Evolutionary conservation across 441 rosid species (phyloP), one percentile per base, ranked within the genome.

Genomic region (Syzygium syzygioides): DNA sequence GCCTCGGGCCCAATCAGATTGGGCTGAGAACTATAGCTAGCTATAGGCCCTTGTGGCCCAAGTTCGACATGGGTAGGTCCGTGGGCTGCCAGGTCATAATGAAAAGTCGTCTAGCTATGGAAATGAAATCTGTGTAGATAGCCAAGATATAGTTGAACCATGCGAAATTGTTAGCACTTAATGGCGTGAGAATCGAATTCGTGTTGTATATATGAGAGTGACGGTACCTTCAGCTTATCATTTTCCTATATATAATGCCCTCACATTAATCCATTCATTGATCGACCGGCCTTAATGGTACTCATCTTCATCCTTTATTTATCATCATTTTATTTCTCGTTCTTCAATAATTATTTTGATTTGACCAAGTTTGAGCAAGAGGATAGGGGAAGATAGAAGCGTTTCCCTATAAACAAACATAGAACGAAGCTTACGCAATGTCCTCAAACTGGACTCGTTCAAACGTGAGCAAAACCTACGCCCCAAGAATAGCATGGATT

Each of bases 271-370:
- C 50, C 25, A 19, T 71, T 20, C 15, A 3, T 71, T 37, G 50
- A 37, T 20, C 0, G 4, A 30, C 50, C 3, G 0, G 0, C 50
- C 50, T 71, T 25, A 37, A 11, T 0, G 7, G 0, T 71, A 20
- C 17, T 71, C 3, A 0, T 37, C 80, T 20, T 71, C 48, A 11
- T 71, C 80, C 80, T n/a, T 71, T 18, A 60, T 28, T 60, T 37
- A 37, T 37, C 83, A 37, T 71, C 52, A 71, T 71, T 71, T 37
- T 37, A 37, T 71, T 37, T 23, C 1, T 71, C 23, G 52, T 23
- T 71, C 18, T 71, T 37, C 3, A 0, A 41, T 25, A 20, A 37
- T 7, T 6, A 71, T 37, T 12, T 37, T 1, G 3, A 60, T 28
- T 13, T 11, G 17, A 37, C 52, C 83, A 12, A 71, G n/a, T 71